A percentile compares a stretch with the other conserved stretches of the same genome.
These are phyloP conservation scores for Sphagnum magellanicum DNA, from an alignment of 228 moss, liverwort and hornwort genomes.

Conservation along the genomic window DNA sequence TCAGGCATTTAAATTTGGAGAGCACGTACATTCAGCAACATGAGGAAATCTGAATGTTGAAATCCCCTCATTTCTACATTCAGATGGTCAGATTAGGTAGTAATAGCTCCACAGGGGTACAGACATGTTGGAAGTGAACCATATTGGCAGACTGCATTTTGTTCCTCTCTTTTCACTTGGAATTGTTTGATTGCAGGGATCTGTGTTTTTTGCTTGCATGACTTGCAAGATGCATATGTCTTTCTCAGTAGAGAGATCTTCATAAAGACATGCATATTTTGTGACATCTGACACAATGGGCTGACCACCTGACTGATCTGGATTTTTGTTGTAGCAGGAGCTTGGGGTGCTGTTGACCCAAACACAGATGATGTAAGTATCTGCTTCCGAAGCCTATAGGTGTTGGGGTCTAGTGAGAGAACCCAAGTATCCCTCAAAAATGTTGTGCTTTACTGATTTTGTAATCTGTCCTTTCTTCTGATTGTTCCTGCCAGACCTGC, in stretches of 20 bases:
- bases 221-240: too few relatives aligned
- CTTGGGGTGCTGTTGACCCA: conserved; percentile 7
- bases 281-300: background rate
- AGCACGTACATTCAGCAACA: too few relatives aligned
- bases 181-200: background rate
- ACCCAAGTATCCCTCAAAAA: too few relatives aligned
- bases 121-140: too few relatives aligned
- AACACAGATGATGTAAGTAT: conserved; percentile 9
- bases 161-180: background rate
- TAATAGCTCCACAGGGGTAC: too few relatives aligned
- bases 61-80: too few relatives aligned
- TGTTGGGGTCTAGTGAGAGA: too few relatives aligned
- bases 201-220: background rate
- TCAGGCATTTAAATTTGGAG: too few relatives aligned
- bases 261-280: background rate
- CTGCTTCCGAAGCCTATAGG: background rate
- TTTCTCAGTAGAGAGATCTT: too few relatives aligned
- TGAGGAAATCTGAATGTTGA: too few relatives aligned
- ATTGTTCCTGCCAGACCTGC: background rate
- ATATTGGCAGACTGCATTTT: background rate
- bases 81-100: too few relatives aligned
- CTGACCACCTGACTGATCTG: background rate
- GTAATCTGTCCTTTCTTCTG: background rate
- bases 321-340: conserved; percentile 10
- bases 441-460: too few relatives aligned